These are phyloP conservation scores for Aspergillus intermedius DNA, from an alignment of 2,329 filamentous ascomycete genomes.

Conservation along the genomic window DNA sequence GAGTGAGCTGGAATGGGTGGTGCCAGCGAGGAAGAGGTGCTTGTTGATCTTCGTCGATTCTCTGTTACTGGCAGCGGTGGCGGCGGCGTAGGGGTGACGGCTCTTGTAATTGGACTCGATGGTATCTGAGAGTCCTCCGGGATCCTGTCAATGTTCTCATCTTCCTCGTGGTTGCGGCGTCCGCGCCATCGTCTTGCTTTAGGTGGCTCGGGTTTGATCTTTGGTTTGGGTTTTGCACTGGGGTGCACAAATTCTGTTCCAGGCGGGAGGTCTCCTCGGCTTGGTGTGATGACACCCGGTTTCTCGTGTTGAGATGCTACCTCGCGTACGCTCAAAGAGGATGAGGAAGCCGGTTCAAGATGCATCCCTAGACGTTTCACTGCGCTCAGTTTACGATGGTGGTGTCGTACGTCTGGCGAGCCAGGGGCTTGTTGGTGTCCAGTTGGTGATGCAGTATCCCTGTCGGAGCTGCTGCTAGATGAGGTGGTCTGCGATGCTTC, in stretches of 20 bases:
- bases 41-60: slow-evolving; percentile 19
- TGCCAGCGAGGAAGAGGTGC: slow-evolving; percentile 16
- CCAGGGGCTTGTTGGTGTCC: slow-evolving; percentile 1
- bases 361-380: slow-evolving; percentile 57
- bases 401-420: slow-evolving; percentile 11
- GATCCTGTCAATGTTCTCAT: slow-evolving; percentile 25
- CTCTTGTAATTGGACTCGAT: slow-evolving; percentile 7
- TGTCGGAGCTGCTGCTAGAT: slow-evolving; percentile 5
- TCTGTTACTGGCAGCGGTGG: slow-evolving; percentile 1
- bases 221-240: slow-evolving; percentile 14
- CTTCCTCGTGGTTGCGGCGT: slow-evolving; percentile 28
- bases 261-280: slow-evolving; percentile 41
- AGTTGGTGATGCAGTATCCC: background rate
- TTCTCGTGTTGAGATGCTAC: slow-evolving; percentile 75
- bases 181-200: slow-evolving; percentile 39
- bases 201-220: slow-evolving; percentile 36
- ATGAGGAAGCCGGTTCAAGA: slow-evolving; percentile 61
- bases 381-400: slow-evolving; percentile 17
- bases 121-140: slow-evolving; percentile 18
- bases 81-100: slow-evolving; percentile 3
- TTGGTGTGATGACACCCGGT: slow-evolving; percentile 74
- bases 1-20: slow-evolving; percentile 15
- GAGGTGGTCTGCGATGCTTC: slow-evolving; percentile 2
- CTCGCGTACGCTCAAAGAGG: slow-evolving; percentile 68
- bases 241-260: slow-evolving; percentile 12